Percentiles rank a stretch among this genome's conserved stretches.
phyloP scores from a whole-genome alignment of 768 basidiomycete species.

The Naganishia onofrii region DNA sequence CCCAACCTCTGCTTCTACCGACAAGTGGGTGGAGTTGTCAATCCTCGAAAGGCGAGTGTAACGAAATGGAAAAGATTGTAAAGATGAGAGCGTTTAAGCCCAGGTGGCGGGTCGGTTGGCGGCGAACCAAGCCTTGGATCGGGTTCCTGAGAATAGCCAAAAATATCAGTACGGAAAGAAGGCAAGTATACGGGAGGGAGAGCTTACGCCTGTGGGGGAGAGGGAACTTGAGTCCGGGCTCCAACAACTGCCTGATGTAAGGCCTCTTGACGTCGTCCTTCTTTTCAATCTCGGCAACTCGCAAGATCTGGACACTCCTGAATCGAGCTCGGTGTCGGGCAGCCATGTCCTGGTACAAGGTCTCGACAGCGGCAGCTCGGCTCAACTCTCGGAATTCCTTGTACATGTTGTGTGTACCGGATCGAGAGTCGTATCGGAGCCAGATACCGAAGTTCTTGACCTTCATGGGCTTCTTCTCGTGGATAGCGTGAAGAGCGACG shows the following conservation, averaged over 20 bases:
- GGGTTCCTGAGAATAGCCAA: conserved; percentile 36
- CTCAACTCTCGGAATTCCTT: conserved; percentile 81
- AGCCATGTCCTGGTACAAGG: conserved; percentile 99
- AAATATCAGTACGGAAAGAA: neutral
- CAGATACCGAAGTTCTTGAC: conserved; percentile 99
- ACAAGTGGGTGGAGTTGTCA: conserved; percentile 17
- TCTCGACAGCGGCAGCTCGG: conserved; percentile 91
- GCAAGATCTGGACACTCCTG: conserved; percentile 98
- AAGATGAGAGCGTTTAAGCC: conserved; percentile 39
- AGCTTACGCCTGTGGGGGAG: conserved; percentile 66
- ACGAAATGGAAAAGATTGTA: conserved; percentile 6
- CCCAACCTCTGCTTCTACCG: neutral
- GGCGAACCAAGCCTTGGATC: conserved; percentile 52
- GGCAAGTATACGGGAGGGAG: neutral
- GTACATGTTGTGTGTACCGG: conserved; percentile 89
- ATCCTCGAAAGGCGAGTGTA: neutral
- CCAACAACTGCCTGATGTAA: conserved; percentile 94
- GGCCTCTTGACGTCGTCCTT: conserved; percentile 86
- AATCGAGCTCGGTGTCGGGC: conserved; percentile 98
- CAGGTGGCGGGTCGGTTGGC: conserved; percentile 50
- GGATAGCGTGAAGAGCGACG: conserved; percentile 94
- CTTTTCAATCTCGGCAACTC: conserved; percentile 94
- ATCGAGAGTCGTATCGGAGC: conserved; percentile 98
- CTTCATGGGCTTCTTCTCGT: conserved; percentile 95
- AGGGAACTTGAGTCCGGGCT: conserved; percentile 91